Evolutionary conservation across 2,329 filamentous ascomycete species (phyloP).

Genomic region (Ceratocystis diversiconidia): DNA sequence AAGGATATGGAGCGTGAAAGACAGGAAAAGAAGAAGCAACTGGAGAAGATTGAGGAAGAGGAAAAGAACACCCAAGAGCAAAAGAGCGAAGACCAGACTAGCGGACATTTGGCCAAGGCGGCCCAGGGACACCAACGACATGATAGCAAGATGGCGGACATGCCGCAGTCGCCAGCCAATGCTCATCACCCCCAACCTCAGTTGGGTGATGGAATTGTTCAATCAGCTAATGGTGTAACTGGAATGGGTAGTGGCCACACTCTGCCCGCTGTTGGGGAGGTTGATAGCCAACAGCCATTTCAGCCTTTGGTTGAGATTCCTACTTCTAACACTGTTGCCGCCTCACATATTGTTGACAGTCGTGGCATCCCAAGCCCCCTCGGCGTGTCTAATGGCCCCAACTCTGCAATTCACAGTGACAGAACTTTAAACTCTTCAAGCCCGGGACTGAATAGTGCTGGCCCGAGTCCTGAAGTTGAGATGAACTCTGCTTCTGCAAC

Average conservation of each 20-base stretch:
- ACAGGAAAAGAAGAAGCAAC: constrained; percentile 14
- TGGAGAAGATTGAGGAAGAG: constrained; percentile 6
- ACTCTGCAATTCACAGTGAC: background rate
- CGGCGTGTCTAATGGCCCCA: constrained; percentile 1
- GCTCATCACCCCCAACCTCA: background rate
- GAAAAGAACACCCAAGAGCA: background rate
- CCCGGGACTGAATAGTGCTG: background rate
- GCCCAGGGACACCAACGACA: constrained; percentile 10
- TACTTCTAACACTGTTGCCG: constrained; percentile 13
- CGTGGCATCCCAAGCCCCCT: background rate
- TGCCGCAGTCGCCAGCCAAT: background rate
- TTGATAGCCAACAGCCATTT: background rate
- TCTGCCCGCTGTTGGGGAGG: background rate
- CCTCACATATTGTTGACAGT: constrained; percentile 12
- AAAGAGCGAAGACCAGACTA: background rate
- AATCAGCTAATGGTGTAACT: background rate
- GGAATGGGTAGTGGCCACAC: background rate
- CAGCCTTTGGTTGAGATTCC: constrained; percentile 5
- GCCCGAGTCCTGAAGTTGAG: background rate
- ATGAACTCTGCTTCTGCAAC: background rate
- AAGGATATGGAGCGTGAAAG: constrained; percentile 34
- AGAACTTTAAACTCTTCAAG: background rate
- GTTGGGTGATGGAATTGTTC: background rate
- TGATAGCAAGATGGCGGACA: constrained; percentile 11
- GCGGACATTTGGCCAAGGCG: background rate